Conservation (phyloP, 108 stramenopile species). For the Cyclotella kingstonii region DNA sequence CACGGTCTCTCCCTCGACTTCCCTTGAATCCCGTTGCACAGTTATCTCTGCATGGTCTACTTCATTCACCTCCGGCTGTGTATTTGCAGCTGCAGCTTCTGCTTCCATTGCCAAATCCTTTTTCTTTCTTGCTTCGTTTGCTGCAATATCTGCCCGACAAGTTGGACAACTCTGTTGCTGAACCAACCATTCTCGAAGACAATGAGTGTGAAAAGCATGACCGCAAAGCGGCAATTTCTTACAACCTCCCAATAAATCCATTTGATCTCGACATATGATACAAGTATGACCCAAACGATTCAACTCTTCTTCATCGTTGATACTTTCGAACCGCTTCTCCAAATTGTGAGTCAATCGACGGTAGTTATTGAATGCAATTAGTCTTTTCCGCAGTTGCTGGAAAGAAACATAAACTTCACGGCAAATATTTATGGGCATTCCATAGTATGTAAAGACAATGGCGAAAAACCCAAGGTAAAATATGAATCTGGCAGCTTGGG, state of each 20-base stretch:
- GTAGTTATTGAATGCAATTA: slow-evolving; percentile 82
- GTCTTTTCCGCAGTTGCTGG: slow-evolving; percentile 65
- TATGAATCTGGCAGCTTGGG: slow-evolving; percentile 90
- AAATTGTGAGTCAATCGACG: slow-evolving; percentile 88
- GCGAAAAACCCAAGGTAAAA: slow-evolving; percentile 94
- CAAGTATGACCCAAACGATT: slow-evolving; percentile 84
- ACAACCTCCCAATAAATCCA: slow-evolving; percentile 79
- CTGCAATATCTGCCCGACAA: slow-evolving; percentile 90
- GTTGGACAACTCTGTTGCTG: slow-evolving; percentile 98
- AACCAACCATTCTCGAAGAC: slow-evolving; percentile 96
- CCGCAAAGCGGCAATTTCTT: slow-evolving; percentile 92
- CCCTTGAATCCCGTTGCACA: background rate
- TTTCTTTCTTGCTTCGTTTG: slow-evolving; percentile 58
- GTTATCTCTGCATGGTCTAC: background rate
- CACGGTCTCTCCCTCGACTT: background rate
- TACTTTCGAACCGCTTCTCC: slow-evolving; percentile 88
- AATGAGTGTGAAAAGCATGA: slow-evolving; percentile 88
- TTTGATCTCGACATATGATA: slow-evolving; percentile 97
- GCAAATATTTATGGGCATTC: slow-evolving; percentile 95
- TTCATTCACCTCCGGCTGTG: background rate
- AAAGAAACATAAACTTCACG: slow-evolving; percentile 89
- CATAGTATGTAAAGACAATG: slow-evolving; percentile 93
- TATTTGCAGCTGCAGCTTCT: slow-evolving; percentile 6
- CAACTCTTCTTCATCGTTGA: slow-evolving; percentile 86
- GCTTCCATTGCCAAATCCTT: slow-evolving; percentile 28